Evolutionary conservation across 148 eudicot species (phyloP).

Genomic region (Amaranthus cruentus): DNA sequence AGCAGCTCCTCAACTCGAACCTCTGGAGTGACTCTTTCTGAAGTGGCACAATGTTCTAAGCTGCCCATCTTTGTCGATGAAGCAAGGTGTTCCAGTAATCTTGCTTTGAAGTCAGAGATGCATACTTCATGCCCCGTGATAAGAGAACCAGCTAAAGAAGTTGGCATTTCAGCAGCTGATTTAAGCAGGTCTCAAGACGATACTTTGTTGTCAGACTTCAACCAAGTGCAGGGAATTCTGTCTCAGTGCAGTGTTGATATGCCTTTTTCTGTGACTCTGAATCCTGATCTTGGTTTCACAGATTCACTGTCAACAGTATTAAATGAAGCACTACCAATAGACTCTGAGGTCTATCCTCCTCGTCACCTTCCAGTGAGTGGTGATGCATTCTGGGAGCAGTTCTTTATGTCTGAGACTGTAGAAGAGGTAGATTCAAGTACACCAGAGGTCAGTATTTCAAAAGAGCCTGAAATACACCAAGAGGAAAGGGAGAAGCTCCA

Average conservation of each 20-base stretch:
- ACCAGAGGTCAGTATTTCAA: constrained; percentile 27
- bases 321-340: constrained; percentile 30
- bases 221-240: constrained; percentile 22
- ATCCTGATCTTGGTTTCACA: constrained; percentile 24
- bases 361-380: constrained; percentile 61
- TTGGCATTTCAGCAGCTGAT: constrained; percentile 30
- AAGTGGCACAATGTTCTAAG: constrained; percentile 38
- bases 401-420: constrained; percentile 44
- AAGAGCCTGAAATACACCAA: constrained; percentile 33
- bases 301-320: constrained; percentile 30
- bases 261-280: constrained; percentile 26
- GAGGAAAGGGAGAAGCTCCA: constrained; percentile 42
- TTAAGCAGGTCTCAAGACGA: constrained; percentile 22
- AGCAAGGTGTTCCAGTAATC: constrained; percentile 21
- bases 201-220: constrained; percentile 22
- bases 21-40: constrained; percentile 57
- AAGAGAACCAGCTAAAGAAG: constrained; percentile 18
- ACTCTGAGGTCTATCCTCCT: constrained; percentile 34
- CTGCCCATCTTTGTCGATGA: constrained; percentile 33
- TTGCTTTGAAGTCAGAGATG: constrained; percentile 25
- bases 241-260: constrained; percentile 25
- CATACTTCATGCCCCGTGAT: constrained; percentile 22
- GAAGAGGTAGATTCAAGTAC: constrained; percentile 44
- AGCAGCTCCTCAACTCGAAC: constrained; percentile 31
- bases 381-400: constrained; percentile 87